Conservation (phyloP, 331 rosid species). For the Rosa hybrid region DNA sequence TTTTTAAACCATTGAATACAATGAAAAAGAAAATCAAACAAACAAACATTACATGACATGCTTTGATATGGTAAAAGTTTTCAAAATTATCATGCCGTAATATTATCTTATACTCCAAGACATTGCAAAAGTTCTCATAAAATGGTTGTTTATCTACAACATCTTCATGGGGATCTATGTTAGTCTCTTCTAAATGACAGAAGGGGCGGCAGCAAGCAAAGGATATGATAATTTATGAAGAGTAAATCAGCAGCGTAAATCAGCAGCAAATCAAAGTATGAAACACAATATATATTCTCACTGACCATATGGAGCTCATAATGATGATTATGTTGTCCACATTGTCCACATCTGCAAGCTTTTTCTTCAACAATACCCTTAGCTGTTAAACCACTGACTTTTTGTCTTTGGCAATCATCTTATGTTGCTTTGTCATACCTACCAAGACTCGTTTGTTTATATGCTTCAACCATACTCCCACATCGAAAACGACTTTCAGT, state of each 20-base stretch:
- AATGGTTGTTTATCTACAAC: neutral
- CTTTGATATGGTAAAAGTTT: too few species aligned
- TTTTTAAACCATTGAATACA: too few species aligned
- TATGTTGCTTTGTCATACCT: conserved; percentile 24
- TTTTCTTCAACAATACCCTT: neutral
- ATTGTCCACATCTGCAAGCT: neutral
- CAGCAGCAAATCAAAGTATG: neutral
- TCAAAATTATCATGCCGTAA: too few species aligned
- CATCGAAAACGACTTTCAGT: conserved; percentile 19
- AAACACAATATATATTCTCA: neutral
- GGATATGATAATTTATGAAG: neutral
- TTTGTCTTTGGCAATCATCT: conserved; percentile 18
- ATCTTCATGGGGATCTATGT: neutral
- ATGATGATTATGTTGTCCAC: neutral
- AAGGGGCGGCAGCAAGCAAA: neutral
- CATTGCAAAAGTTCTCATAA: too few species aligned
- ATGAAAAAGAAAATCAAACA: too few species aligned
- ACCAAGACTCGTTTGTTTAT: conserved; percentile 21
- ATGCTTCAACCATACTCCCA: conserved; percentile 35
- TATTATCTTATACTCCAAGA: too few species aligned
- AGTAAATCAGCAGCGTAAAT: neutral
- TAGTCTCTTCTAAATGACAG: neutral
- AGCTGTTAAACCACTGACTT: conserved; percentile 21
- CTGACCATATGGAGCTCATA: neutral
- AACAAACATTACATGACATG: too few species aligned